Evolutionary conservation across 345 rosid genomes (phyloP).

Genomic region (Eucalyptus grandis): DNA sequence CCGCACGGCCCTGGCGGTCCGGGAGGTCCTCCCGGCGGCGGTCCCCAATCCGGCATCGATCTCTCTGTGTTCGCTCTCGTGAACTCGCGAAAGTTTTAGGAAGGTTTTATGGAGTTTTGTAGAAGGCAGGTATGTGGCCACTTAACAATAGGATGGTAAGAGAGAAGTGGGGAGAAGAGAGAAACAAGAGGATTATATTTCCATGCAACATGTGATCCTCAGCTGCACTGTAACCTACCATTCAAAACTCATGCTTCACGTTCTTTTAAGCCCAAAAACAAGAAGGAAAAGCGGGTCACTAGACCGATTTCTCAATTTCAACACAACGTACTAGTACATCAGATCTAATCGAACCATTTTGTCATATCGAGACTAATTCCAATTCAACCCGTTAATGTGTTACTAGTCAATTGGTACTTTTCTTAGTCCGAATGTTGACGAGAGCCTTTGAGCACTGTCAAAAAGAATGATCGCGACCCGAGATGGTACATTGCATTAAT

Average conservation of each 20-base stretch:
- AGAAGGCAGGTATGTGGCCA: background rate
- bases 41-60: background rate
- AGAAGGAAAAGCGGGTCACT: rapidly evolving
- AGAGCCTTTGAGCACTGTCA: rapidly evolving
- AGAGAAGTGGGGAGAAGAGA: background rate
- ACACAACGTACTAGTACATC: background rate
- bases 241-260: background rate
- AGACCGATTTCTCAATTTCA: background rate
- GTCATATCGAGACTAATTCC: rapidly evolving
- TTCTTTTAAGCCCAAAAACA: background rate
- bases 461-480: background rate
- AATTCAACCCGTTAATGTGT: background rate
- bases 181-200: background rate
- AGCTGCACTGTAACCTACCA: background rate
- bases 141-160: background rate
- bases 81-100: background rate
- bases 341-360: background rate
- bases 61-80: background rate
- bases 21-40: constrained; percentile 2
- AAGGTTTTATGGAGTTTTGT: background rate
- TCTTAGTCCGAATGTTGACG: background rate
- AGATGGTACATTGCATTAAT: background rate
- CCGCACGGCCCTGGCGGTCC: constrained; percentile 17
- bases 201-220: background rate
- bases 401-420: rapidly evolving